Evolutionary conservation across 2,329 filamentous ascomycete genomes (phyloP).

Genomic region (Kalaharituber pfeilii): DNA sequence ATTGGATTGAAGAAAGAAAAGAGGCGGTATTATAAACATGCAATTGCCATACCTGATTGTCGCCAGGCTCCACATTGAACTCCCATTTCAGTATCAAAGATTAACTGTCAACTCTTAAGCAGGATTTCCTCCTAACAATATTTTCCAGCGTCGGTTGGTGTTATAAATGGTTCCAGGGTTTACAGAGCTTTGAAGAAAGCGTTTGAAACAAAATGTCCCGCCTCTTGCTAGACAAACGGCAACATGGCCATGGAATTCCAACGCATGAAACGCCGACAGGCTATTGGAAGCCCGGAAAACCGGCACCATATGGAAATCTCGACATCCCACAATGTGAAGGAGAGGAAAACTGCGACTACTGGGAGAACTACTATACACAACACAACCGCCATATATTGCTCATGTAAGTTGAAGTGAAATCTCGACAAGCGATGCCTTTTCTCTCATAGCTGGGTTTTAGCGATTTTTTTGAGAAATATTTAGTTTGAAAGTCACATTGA

Average conservation of each 20-base stretch:
- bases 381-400: conserved; percentile 5
- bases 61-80: neutral
- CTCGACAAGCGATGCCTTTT: no score
- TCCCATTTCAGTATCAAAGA: neutral
- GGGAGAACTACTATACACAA: conserved; percentile 6
- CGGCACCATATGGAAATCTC: conserved; percentile 6
- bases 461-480: no score
- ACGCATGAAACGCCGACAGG: conserved; percentile 1
- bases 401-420: conserved; percentile 11
- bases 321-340: conserved; percentile 2
- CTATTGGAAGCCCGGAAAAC: conserved; percentile 4
- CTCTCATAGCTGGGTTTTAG: no score
- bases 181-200: neutral
- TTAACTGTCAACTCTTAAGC: no score
- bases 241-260: conserved; percentile 1
- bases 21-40: neutral
- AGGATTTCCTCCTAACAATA: no score
- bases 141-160: no score
- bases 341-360: conserved; percentile 7
- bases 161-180: no score
- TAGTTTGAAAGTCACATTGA: no score
- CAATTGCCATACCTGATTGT: neutral
- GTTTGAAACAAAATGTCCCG: conserved; percentile 1
- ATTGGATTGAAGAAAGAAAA: neutral
- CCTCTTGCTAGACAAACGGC: neutral